Evolutionary conservation across 2,329 filamentous ascomycete species (phyloP).

Genomic region (Zarea fungicola): DNA sequence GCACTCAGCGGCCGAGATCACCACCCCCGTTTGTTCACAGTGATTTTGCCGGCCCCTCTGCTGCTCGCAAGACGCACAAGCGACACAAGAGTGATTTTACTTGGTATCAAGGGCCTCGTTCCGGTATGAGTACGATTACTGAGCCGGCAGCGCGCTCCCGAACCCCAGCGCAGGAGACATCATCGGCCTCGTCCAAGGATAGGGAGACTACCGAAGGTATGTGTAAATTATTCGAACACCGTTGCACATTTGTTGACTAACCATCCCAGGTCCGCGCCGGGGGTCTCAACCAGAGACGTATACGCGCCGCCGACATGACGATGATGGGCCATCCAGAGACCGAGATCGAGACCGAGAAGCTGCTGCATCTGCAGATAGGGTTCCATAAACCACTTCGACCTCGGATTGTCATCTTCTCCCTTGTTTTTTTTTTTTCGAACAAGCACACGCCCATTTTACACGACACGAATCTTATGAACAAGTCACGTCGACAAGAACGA

Average conservation of each 20-base stretch:
- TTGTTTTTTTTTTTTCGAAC: background rate
- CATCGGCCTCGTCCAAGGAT: constrained; percentile 12
- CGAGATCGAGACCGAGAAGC: background rate
- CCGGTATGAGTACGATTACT: constrained; percentile 11
- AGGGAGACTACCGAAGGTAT: constrained; percentile 8
- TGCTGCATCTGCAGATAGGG: background rate
- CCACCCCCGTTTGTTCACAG: constrained; percentile 27
- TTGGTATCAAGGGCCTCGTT: constrained; percentile 26
- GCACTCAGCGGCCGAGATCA: constrained; percentile 27
- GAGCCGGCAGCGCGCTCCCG: constrained; percentile 1
- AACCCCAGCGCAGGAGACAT: constrained; percentile 12
- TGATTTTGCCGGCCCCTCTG: constrained; percentile 22
- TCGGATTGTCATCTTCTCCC: background rate
- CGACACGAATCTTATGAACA: constrained; percentile 12
- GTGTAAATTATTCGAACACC: background rate
- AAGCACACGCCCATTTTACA: background rate
- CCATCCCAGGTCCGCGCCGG: background rate
- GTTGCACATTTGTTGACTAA: background rate
- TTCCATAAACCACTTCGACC: background rate
- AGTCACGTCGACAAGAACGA: constrained; percentile 10
- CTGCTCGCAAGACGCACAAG: constrained; percentile 23
- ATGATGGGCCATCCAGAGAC: background rate
- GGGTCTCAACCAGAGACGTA: constrained; percentile 6
- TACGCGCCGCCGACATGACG: background rate
- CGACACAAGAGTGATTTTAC: constrained; percentile 34